These are phyloP conservation scores for Oryza nivara DNA, from an alignment of 176 grass and related monocot species.

Conservation along the genomic window DNA sequence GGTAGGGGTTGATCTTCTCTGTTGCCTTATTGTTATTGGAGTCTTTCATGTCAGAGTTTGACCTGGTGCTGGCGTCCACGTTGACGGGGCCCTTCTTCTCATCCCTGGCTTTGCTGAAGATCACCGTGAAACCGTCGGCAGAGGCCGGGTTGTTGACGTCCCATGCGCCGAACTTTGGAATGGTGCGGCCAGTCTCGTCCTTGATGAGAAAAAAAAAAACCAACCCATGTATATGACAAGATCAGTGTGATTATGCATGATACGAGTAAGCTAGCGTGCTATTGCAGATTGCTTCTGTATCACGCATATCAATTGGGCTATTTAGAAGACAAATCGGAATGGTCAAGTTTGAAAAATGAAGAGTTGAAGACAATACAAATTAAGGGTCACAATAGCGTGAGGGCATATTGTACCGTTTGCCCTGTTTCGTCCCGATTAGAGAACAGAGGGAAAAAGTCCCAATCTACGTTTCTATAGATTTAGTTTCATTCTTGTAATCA, in stretches of 20 bases:
- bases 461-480: not conserved
- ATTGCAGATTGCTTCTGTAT: not conserved
- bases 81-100: slow-evolving; percentile 66
- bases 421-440: too few relatives aligned
- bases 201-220: not conserved
- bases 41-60: slow-evolving; percentile 54
- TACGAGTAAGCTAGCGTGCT: not conserved
- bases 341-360: not conserved
- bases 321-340: not conserved
- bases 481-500: not conserved
- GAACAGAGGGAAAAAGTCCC: not conserved
- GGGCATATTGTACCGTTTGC: too few relatives aligned
- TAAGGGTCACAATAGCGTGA: too few relatives aligned
- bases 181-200: slow-evolving; percentile 61
- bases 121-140: slow-evolving; percentile 84
- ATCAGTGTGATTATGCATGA: not conserved
- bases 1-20: slow-evolving; percentile 40
- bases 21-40: slow-evolving; percentile 17
- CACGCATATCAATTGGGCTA: too few relatives aligned
- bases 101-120: slow-evolving; percentile 96
- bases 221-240: not conserved
- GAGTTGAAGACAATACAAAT: not conserved
- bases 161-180: slow-evolving; percentile 91
- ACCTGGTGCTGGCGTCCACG: slow-evolving; percentile 40
- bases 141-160: slow-evolving; percentile 91